Conservation (phyloP, 1,284 basidiomycete species). For the Ceratorhiza oryzae-sativae region DNA sequence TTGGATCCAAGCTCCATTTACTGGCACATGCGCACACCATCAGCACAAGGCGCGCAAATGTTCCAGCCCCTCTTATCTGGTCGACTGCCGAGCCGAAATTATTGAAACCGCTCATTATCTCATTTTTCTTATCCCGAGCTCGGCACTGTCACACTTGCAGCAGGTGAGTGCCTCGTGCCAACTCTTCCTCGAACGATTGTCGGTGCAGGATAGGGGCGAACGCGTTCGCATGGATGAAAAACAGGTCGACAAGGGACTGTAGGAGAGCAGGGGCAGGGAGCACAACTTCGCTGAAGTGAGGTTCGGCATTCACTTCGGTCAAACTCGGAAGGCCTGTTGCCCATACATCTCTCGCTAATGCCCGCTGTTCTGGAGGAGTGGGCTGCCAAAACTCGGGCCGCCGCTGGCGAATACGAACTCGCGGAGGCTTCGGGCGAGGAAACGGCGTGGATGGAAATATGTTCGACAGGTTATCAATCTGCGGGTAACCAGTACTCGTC, state of each 20-base stretch:
- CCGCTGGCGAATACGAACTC: neutral
- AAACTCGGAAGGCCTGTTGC: neutral
- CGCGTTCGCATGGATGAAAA: constrained; percentile 56
- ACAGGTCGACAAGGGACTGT: constrained; percentile 57
- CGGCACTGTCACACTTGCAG: constrained; percentile 44
- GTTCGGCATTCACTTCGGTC: neutral
- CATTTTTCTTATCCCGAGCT: constrained; percentile 54
- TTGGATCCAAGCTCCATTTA: constrained; percentile 58
- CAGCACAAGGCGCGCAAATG: constrained; percentile 59
- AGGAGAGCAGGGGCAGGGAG: constrained; percentile 66
- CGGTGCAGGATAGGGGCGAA: constrained; percentile 60
- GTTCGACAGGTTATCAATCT: neutral
- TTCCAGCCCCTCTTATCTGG: constrained; percentile 1
- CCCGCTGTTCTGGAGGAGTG: constrained; percentile 13
- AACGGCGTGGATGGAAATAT: too few relatives aligned
- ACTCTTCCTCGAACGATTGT: constrained; percentile 54
- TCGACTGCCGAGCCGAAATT: neutral
- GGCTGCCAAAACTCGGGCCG: constrained; percentile 14
- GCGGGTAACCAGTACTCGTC: too few relatives aligned
- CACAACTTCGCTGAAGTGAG: neutral
- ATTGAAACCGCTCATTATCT: constrained; percentile 50
- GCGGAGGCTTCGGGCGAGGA: neutral
- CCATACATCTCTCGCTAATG: neutral
- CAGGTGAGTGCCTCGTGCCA: constrained; percentile 1
- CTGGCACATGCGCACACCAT: constrained; percentile 61